Evolutionary conservation across 208 protist genomes (phyloP), one percentile per base, ranked within the genome.

Genomic region (Tetramitus jugosus): DNA sequence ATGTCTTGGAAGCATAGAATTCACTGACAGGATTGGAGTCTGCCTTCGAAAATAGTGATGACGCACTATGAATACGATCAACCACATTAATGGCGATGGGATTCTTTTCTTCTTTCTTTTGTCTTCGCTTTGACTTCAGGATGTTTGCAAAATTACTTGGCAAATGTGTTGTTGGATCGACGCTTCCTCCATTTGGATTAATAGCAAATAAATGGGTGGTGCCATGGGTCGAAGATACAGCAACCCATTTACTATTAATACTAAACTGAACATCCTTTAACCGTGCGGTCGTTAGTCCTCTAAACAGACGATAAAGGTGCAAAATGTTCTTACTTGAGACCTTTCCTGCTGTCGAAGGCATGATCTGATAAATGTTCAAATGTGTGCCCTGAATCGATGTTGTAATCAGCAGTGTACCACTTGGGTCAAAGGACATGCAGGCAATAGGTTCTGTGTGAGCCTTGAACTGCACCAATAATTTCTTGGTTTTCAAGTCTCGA

Each of bases 151-250:
- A 14, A 4, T 17, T 49, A 4, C 14, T 49, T 14, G 4, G 45
- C 14, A 14, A 49, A 49, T 49, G 45, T 17, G 45, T 49, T 49
- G 3, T 74, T 17, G 39, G 42, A 60, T 72, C 62, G 43, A 83
- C 65, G 8, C 1, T 2, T 17, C 82, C 82, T 26, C 82, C 82
- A 31, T n/a, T 61, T n/a, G 82, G 82, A 76, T 81, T 65, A 35
- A 85, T 83, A 26, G 80, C 76, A 79, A 75, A 85, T n/a, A 85
- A 23, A 42, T 85, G 83, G 3, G 64, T 76, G 1, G 83, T 85
- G 33, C 83, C 83, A 7, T 68, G 77, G 14, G 69, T 64, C 4
- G 83, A 78, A 31, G 49, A 69, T 23, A 77, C 68, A 7, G 45
- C 37, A 8, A 85, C 71, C 83, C 80, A 85, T 33, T 77, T 60